phyloP scores from a whole-genome alignment of 192 early-diverging fungal genomes.

The Pilobolus umbonatus region DNA sequence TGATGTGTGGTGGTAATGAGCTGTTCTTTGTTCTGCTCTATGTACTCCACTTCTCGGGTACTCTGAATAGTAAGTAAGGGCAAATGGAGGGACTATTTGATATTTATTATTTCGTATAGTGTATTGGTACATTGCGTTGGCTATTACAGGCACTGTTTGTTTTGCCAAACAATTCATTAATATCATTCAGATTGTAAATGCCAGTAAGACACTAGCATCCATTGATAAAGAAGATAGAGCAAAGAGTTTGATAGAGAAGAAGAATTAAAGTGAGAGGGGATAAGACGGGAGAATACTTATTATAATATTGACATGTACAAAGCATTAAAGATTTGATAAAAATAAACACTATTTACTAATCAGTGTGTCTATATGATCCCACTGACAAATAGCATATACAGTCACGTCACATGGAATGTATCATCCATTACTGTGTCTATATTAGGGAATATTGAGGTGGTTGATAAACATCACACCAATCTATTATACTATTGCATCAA shows the following conservation, averaged over 20 bases:
- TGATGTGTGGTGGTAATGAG: slow-evolving; percentile 89
- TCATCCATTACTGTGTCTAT: no score
- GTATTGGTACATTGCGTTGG: slow-evolving; percentile 20
- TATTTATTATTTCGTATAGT: slow-evolving; percentile 8
- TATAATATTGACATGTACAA: no score
- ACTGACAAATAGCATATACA: no score
- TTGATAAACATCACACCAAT: no score
- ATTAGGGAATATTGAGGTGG: no score
- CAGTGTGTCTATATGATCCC: no score
- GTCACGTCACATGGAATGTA: no score
- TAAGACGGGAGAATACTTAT: no score
- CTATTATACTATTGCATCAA: no score
- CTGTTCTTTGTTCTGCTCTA: slow-evolving; percentile 90
- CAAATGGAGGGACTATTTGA: not conserved
- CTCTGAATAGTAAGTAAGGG: slow-evolving; percentile 25
- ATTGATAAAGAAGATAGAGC: slow-evolving; percentile 57
- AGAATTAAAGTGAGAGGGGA: slow-evolving; percentile 3
- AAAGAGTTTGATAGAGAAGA: slow-evolving; percentile 3
- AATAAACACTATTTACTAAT: no score
- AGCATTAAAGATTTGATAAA: no score
- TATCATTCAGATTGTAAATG: slow-evolving; percentile 88
- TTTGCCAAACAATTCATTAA: slow-evolving; percentile 90
- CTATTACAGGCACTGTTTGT: slow-evolving; percentile 68
- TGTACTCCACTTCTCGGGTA: slow-evolving; percentile 39
- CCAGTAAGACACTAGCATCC: slow-evolving; percentile 69